Evolutionary conservation across 768 basidiomycete species (phyloP).

Genomic region (Boletales sp.): DNA sequence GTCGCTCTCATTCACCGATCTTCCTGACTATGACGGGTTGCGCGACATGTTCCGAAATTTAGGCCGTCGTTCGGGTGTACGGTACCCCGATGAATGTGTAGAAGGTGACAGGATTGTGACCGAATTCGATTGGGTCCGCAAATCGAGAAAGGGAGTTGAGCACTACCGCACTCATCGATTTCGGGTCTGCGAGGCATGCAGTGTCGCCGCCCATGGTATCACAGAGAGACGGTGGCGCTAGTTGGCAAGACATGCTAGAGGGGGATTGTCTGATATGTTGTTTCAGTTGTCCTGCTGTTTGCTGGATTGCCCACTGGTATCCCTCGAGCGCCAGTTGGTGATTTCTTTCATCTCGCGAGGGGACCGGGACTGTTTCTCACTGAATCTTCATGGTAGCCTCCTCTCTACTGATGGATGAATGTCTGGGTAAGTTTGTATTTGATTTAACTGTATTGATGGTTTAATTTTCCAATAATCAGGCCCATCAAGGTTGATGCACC

Average conservation of each 20-base stretch:
- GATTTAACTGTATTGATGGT: background rate
- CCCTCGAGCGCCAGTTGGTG: background rate
- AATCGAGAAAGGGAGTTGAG: conserved; percentile 26
- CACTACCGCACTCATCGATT: conserved; percentile 25
- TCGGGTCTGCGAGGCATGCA: conserved; percentile 33
- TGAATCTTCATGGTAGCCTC: background rate
- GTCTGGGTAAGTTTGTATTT: conserved; percentile 2
- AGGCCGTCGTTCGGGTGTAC: conserved; percentile 50
- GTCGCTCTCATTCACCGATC: conserved; percentile 80
- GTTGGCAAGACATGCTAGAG: conserved; percentile 1
- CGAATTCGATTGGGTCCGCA: conserved; percentile 46
- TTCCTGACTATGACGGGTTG: conserved; percentile 85
- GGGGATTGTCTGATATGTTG: conserved; percentile 4
- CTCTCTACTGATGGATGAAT: background rate
- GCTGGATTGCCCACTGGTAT: background rate
- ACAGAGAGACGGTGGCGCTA: conserved; percentile 26
- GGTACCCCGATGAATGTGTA: conserved; percentile 26
- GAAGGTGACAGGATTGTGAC: conserved; percentile 17
- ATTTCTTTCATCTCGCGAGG: background rate
- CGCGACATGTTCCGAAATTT: conserved; percentile 66
- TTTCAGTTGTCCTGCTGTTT: background rate
- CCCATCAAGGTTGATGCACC: background rate
- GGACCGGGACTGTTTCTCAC: conserved; percentile 1
- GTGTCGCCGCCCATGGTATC: conserved; percentile 24
- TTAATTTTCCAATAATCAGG: background rate